Evolutionary conservation across 345 rosid genomes (phyloP).

Genomic region (Odontarrhena argentea): DNA sequence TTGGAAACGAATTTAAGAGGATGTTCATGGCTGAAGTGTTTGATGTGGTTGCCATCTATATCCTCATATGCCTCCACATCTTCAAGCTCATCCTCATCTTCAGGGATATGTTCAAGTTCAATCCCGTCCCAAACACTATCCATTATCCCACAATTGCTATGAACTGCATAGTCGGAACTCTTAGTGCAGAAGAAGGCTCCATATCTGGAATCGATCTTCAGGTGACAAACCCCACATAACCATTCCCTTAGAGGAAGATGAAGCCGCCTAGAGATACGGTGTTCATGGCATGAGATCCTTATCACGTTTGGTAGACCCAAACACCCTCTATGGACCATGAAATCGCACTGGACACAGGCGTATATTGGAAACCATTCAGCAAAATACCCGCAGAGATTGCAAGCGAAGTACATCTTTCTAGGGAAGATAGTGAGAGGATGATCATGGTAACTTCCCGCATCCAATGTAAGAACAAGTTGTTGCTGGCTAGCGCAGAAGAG

Average conservation of each 20-base stretch:
- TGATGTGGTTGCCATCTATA: background rate
- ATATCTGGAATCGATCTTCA: background rate
- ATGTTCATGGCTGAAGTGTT: background rate
- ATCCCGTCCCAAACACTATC: background rate
- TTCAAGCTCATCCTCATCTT: background rate
- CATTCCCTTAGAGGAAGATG: background rate
- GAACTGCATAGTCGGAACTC: background rate
- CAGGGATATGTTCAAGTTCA: background rate
- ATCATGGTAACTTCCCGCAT: too few species aligned
- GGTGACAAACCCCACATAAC: background rate
- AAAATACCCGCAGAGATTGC: background rate
- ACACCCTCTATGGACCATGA: background rate
- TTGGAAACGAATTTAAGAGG: background rate
- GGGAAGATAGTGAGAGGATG: background rate
- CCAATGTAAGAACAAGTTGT: too few species aligned
- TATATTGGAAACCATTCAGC: background rate
- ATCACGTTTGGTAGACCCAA: background rate
- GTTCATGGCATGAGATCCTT: conserved; percentile 3
- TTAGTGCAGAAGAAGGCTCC: background rate
- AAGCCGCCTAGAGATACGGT: background rate
- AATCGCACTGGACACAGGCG: background rate
- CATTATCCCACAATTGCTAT: background rate
- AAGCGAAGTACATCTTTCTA: background rate
- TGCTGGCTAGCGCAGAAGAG: too few species aligned
- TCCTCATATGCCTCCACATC: background rate